Evolutionary conservation across 257 asterid genomes (phyloP).

Genomic region (Eucommia ulmoides): DNA sequence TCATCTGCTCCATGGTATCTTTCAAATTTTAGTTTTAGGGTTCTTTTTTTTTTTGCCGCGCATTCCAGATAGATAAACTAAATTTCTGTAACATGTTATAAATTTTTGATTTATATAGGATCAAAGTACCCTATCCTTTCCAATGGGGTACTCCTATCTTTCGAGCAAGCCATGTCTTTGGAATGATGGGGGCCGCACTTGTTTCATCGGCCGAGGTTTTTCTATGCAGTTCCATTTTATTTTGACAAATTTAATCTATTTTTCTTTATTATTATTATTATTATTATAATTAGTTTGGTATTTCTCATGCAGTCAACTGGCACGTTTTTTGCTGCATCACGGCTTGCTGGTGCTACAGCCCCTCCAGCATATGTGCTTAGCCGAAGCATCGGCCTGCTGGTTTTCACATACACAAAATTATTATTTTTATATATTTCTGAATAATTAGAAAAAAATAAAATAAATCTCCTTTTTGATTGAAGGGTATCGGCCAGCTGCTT

Average conservation of each 20-base stretch:
- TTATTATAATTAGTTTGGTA: background rate
- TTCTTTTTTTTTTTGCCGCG: background rate
- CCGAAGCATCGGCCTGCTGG: constrained; percentile 99
- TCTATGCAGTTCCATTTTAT: background rate
- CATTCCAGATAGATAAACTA: background rate
- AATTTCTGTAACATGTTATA: constrained; percentile 4
- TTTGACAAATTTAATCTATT: background rate
- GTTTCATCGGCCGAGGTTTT: constrained; percentile 93
- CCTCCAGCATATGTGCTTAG: constrained; percentile 87
- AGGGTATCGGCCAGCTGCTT: constrained; percentile 92
- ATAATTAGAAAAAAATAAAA: too few species aligned
- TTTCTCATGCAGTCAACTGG: constrained; percentile 66
- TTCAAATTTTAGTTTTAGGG: background rate
- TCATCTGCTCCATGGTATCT: constrained; percentile 87
- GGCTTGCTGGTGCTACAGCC: constrained; percentile 89
- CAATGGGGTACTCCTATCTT: constrained; percentile 87
- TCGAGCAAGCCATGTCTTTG: constrained; percentile 88
- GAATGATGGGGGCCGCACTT: constrained; percentile 97
- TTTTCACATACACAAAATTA: constrained; percentile 7
- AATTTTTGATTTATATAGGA: constrained; percentile 33
- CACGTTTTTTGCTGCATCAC: constrained; percentile 84
- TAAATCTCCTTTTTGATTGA: background rate
- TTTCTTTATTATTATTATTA: background rate
- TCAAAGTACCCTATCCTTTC: constrained; percentile 65
- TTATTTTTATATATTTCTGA: too few species aligned